A percentile compares a stretch with the other conserved stretches of the same genome.
phyloP scores from a whole-genome alignment of 768 basidiomycete species.

The Fomitopsis pulvina region DNA sequence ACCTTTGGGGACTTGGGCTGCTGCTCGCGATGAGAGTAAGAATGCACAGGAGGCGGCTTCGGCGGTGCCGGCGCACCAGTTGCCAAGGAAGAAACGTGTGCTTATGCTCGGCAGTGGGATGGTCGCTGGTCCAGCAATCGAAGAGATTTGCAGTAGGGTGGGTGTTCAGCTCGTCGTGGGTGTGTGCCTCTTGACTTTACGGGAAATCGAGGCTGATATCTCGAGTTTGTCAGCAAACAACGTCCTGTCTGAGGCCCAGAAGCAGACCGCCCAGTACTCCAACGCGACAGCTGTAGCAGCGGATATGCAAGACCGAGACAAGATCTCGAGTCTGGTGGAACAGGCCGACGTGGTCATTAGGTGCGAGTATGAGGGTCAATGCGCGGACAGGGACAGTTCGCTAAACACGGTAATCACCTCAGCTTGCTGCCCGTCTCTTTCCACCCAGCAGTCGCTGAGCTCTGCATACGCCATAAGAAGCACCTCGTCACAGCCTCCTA shows the following conservation, averaged over 20 bases:
- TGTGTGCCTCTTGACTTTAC: constrained; percentile 30
- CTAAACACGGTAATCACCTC: background rate
- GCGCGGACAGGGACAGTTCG: background rate
- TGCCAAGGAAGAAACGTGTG: constrained; percentile 49
- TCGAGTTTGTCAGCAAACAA: constrained; percentile 57
- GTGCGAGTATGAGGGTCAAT: constrained; percentile 35
- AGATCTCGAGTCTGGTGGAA: constrained; percentile 45
- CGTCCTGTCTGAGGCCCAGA: constrained; percentile 48
- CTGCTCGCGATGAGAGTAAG: constrained; percentile 24
- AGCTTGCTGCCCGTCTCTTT: constrained; percentile 78
- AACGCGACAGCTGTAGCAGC: constrained; percentile 53
- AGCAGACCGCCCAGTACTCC: constrained; percentile 35
- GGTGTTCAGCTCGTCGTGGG: constrained; percentile 75
- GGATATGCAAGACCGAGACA: constrained; percentile 46
- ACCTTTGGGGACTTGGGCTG: constrained; percentile 40
- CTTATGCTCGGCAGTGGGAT: constrained; percentile 91
- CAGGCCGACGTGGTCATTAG: constrained; percentile 80
- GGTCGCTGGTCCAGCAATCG: constrained; percentile 86
- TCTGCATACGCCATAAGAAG: constrained; percentile 62
- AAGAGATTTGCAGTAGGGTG: constrained; percentile 53
- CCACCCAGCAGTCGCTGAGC: constrained; percentile 63
- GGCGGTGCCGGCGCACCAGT: background rate
- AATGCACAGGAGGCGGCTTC: background rate
- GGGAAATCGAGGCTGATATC: background rate
- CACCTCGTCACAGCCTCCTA: constrained; percentile 93